Percentiles rank a stretch among this genome's conserved stretches.
These are phyloP conservation scores for Colletotrichum acutatum DNA, from an alignment of 2,329 filamentous ascomycete species.

Conservation along the genomic window DNA sequence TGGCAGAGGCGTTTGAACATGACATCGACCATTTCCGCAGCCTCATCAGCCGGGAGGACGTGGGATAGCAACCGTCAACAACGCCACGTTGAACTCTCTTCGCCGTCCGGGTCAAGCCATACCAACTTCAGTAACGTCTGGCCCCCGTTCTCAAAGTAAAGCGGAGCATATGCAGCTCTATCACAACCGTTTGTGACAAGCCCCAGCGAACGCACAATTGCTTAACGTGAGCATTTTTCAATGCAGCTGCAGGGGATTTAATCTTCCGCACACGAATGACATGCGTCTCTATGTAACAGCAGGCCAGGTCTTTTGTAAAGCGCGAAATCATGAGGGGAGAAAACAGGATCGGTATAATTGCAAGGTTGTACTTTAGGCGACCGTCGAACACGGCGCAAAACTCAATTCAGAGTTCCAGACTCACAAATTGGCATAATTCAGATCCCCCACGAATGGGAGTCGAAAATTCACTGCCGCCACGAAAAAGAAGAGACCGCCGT, in stretches of 20 bases:
- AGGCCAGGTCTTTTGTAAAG: not conserved
- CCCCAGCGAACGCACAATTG: slow-evolving; percentile 18
- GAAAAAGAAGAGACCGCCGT: not conserved
- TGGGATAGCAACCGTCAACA: not conserved
- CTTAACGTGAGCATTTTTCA: not conserved
- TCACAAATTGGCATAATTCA: not conserved
- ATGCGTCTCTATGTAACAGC: not conserved
- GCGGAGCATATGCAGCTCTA: slow-evolving; percentile 26
- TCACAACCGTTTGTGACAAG: slow-evolving; percentile 24
- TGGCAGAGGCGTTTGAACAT: not conserved
- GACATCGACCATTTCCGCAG: not conserved
- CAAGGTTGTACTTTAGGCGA: not conserved
- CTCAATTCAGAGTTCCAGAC: not conserved
- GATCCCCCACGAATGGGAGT: not conserved
- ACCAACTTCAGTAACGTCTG: not conserved
- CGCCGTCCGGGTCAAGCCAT: not conserved
- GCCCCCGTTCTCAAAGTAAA: not conserved
- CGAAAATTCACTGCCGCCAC: not conserved
- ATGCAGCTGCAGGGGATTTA: slow-evolving; percentile 7
- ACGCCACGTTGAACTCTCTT: not conserved
- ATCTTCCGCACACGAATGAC: slow-evolving; percentile 16
- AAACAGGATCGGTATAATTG: not conserved
- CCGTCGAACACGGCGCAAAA: not conserved
- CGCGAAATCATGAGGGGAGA: not conserved
- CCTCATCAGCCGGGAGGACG: not conserved